phyloP scores from a whole-genome alignment of 345 rosid genomes.

The Sonneratia alba region DNA sequence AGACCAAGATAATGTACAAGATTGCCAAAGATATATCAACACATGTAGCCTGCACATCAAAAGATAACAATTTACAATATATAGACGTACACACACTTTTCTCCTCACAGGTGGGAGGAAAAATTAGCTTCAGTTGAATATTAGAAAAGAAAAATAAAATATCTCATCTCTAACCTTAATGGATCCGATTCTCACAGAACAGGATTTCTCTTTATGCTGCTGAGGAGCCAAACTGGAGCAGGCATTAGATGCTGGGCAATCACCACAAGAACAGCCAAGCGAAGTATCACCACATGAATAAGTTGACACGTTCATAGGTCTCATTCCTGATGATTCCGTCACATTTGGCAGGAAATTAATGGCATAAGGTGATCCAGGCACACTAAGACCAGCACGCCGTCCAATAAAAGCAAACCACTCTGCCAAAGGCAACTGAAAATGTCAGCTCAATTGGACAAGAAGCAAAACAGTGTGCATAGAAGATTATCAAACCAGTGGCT shows the following conservation, averaged over 20 bases:
- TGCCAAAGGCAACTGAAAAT: constrained; percentile 33
- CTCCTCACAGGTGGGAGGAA: background rate
- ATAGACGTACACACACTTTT: background rate
- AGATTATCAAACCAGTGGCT: background rate
- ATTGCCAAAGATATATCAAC: constrained; percentile 63
- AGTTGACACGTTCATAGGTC: constrained; percentile 76
- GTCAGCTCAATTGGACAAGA: background rate
- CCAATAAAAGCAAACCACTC: constrained; percentile 94
- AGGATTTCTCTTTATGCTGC: constrained; percentile 34
- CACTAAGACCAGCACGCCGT: constrained; percentile 37
- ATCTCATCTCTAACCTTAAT: constrained; percentile 43
- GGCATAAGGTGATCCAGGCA: constrained; percentile 87
- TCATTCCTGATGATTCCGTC: constrained; percentile 67
- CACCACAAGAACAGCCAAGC: constrained; percentile 96
- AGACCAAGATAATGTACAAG: constrained; percentile 58
- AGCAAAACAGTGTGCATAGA: background rate
- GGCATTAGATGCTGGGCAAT: constrained; percentile 67
- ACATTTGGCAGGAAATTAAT: constrained; percentile 51
- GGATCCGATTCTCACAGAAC: constrained; percentile 69
- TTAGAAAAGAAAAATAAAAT: background rate
- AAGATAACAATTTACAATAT: constrained; percentile 17
- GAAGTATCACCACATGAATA: constrained; percentile 77
- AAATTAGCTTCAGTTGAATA: background rate
- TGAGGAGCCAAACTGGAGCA: constrained; percentile 59
- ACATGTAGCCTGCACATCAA: constrained; percentile 65